These are phyloP conservation scores for Diaporthe eres DNA, from an alignment of 2,329 filamentous ascomycete species.

Conservation along the genomic window DNA sequence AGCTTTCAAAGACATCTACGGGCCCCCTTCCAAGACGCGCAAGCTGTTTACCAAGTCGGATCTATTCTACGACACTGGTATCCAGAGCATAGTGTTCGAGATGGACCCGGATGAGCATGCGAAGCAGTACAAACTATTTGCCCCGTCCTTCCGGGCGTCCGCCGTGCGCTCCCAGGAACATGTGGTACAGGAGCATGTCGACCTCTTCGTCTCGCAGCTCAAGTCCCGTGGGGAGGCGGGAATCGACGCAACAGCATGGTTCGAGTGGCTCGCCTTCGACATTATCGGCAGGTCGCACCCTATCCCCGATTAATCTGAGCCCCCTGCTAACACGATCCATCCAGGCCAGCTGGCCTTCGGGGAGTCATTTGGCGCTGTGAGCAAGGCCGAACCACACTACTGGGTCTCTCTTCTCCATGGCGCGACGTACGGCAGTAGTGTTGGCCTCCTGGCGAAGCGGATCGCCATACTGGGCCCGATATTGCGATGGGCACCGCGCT, in stretches of 20 bases:
- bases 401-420: constrained; percentile 43
- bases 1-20: constrained; percentile 43
- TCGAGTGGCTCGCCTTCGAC: constrained; percentile 47
- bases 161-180: constrained; percentile 45
- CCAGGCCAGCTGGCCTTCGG: constrained; percentile 44
- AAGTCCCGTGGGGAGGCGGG: constrained; percentile 24
- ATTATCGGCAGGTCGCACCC: constrained; percentile 42
- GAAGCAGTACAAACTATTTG: constrained; percentile 43
- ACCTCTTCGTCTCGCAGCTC: constrained; percentile 44
- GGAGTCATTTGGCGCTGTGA: constrained; percentile 44
- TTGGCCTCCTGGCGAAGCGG: constrained; percentile 40
- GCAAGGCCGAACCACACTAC: constrained; percentile 33
- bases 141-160: constrained; percentile 44
- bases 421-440: constrained; percentile 32
- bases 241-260: constrained; percentile 43
- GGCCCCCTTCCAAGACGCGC: constrained; percentile 41
- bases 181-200: constrained; percentile 44
- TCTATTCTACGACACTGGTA: constrained; percentile 42
- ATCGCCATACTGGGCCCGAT: constrained; percentile 38
- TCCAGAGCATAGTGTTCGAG: constrained; percentile 42
- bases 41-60: constrained; percentile 44
- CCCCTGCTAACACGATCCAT: not conserved
- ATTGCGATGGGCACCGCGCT: constrained; percentile 32
- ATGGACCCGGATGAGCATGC: constrained; percentile 45
- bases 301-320: fast-evolving